Evolutionary conservation across 2,329 filamentous ascomycete species (phyloP), one percentile per base, ranked within the genome.

Genomic region (Zopfia rhizophila): DNA sequence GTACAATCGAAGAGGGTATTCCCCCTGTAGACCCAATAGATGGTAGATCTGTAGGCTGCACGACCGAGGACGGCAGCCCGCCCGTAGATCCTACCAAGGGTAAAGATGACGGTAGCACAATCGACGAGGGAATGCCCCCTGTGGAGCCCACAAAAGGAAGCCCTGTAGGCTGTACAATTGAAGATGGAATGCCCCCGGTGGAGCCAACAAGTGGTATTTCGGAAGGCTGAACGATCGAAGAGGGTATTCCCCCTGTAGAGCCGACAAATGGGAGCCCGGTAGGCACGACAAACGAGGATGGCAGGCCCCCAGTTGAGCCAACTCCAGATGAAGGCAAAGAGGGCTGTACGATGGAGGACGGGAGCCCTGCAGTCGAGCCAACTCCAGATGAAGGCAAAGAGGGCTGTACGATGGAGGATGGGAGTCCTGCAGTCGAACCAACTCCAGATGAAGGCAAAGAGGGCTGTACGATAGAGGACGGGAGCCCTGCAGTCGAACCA

Each of bases 391-490:
- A 18, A 37, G 31, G 32, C 14, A 21, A 22, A 22, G 45, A 22
- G 13, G 25, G 32, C 14, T 51, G 36, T n/a, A 51, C 44, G 3
- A 36, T 18, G n/a, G 29, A n/a, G 39, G 41, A 28, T 8, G 32
- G 35, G 19, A 31, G 14, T 50, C 4, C 48, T 32, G 16, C 42
- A 25, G 42, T 29, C 16, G 30, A 36, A 22, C 29, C 33, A 25
- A 28, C 28, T 16, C 32, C 23, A 12, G 44, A 33, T 30, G 28
- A 27, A 22, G 44, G 30, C 16, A 23, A n/a, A 16, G 56, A 56
- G 7, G 66, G 64, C 40, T 55, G 54, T 4, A 60, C 46, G 35
- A 60, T 40, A 29, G 57, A 50, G 4, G 42, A 45, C 17, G 66
- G 52, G 19, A 57, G 38, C 27, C 47, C 49, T 18, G 55, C 59